Conservation (phyloP, 345 rosid genomes). For the Leavenworthia alabamica region DNA sequence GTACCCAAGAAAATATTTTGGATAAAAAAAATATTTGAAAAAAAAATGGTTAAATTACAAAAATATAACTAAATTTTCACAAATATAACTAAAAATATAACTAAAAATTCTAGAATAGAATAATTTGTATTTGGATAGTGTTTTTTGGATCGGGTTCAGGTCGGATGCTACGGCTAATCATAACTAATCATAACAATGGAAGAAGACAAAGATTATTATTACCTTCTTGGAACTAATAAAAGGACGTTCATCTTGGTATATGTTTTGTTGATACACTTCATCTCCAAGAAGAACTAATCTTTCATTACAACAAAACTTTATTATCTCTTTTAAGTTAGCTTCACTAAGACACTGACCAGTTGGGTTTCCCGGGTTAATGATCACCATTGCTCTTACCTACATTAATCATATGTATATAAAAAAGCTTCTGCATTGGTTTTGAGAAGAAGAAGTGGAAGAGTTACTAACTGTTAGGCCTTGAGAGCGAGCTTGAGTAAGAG, state of each 20-base stretch:
- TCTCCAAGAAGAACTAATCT: conserved; percentile 83
- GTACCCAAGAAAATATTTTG: too few relatives aligned
- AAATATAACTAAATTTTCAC: too few relatives aligned
- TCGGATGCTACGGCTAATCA: too few relatives aligned
- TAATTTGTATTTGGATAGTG: too few relatives aligned
- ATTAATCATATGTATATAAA: neutral
- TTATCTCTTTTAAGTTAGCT: conserved; percentile 75
- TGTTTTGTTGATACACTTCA: conserved; percentile 96
- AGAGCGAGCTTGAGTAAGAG: conserved; percentile 64
- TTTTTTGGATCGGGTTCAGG: too few relatives aligned
- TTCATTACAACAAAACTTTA: conserved; percentile 70
- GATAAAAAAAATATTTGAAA: too few relatives aligned
- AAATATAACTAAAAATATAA: too few relatives aligned
- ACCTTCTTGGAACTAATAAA: conserved; percentile 90
- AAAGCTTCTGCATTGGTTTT: neutral
- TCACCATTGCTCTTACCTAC: conserved; percentile 93
- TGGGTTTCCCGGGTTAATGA: conserved; percentile 93
- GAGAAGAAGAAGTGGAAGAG: neutral
- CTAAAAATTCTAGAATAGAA: too few relatives aligned
- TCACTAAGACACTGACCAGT: conserved; percentile 98
- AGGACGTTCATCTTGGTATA: conserved; percentile 94
- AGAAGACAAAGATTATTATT: neutral
- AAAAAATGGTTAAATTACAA: too few relatives aligned
- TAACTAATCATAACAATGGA: too few relatives aligned
- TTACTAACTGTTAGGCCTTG: conserved; percentile 65